These are phyloP conservation scores for Circinella umbellata DNA, from an alignment of 371 early-diverging fungal species.

Conservation along the genomic window DNA sequence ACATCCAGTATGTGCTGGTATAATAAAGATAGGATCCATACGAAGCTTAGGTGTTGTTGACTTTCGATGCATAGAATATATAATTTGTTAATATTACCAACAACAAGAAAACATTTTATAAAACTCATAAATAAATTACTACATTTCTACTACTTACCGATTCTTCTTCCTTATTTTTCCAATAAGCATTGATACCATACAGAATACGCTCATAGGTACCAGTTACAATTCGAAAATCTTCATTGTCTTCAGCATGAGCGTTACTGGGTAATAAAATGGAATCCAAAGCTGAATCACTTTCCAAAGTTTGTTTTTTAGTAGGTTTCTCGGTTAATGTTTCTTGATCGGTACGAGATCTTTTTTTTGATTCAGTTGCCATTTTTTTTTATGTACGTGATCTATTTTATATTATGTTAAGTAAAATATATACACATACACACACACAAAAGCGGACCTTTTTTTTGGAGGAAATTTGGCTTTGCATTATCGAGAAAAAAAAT, in stretches of 20 bases:
- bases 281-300: slow-evolving; percentile 17
- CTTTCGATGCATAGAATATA: not conserved
- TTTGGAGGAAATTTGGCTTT: not conserved
- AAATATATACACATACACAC: no score
- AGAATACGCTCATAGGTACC: slow-evolving; percentile 97
- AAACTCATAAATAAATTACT: no score
- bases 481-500: slow-evolving; percentile 4
- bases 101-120: no score
- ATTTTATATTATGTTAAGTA: no score
- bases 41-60: not conserved
- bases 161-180: slow-evolving; percentile 25
- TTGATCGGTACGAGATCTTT: slow-evolving; percentile 21
- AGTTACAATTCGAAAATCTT: slow-evolving; percentile 75
- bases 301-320: slow-evolving; percentile 16
- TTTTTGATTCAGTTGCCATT: slow-evolving; percentile 12
- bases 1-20: slow-evolving; percentile 93
- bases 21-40: slow-evolving; percentile 86
- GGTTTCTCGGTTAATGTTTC: slow-evolving; percentile 12
- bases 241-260: slow-evolving; percentile 25
- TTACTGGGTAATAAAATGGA: slow-evolving; percentile 19
- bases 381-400: not conserved
- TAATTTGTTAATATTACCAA: not conserved
- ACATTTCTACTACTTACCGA: not conserved
- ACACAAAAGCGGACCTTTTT: no score
- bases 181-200: slow-evolving; percentile 85